Percentiles rank a stretch among this genome's conserved stretches.
Conservation (phyloP, 176 grass and related monocot genomes). For the Hsuehochloa calcarea region DNA sequence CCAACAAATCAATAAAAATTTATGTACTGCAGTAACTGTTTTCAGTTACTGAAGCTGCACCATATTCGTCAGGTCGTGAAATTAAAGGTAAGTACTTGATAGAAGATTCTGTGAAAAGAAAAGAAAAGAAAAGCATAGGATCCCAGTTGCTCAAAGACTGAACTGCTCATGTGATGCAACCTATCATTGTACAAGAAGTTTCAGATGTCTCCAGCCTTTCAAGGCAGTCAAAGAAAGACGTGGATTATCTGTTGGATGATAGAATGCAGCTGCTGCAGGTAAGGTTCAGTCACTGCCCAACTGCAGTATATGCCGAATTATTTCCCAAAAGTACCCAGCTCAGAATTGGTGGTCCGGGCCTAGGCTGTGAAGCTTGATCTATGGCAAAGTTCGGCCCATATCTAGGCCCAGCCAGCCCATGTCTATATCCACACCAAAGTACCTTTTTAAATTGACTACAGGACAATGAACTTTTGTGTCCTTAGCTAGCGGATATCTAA, state of each 20-base stretch:
- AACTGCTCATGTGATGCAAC: slow-evolving; percentile 21
- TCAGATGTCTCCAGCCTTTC: neutral
- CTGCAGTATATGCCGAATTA: neutral
- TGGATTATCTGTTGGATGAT: neutral
- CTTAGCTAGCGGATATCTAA: no score
- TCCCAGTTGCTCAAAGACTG: neutral
- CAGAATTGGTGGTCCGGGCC: neutral
- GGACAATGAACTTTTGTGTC: no score
- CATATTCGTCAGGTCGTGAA: neutral
- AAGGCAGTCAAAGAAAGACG: slow-evolving; percentile 14
- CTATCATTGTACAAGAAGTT: slow-evolving; percentile 18
- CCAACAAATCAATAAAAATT: neutral
- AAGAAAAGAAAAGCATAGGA: slow-evolving; percentile 1
- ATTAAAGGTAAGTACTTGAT: neutral
- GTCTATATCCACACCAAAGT: no score
- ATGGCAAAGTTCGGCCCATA: neutral
- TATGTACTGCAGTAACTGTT: neutral
- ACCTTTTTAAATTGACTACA: no score
- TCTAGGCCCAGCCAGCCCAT: no score
- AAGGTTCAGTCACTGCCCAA: neutral
- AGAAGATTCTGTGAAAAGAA: neutral
- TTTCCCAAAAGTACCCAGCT: neutral
- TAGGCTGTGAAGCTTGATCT: neutral
- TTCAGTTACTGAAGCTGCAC: neutral
- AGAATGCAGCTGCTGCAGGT: neutral